Base-by-base conservation (phyloP, 306 rosid genomes). In the Cercis canadensis region DNA sequence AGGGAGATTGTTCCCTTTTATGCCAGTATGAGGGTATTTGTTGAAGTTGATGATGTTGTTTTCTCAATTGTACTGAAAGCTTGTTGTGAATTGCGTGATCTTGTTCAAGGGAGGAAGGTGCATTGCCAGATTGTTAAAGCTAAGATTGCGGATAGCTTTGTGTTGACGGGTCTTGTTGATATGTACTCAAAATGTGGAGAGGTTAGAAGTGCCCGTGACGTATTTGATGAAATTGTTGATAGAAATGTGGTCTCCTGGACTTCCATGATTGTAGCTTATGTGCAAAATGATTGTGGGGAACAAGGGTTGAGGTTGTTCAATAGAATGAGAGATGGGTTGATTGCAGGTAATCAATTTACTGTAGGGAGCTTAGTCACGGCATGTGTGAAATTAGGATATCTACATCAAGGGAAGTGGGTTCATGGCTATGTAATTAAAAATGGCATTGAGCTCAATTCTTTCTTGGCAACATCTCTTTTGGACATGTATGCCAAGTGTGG, bases 371-470 rank as follows among this genome's bases (percentile, higher is more conserved):
- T 90, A 68, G 80, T 83, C 19, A 73, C 64, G 3, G 95, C 89
- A 1, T 85, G 95, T 62, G 55, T 89, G 7, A 85, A 71, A 43
- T 74, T 90, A 44, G 73, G 87, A 41, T 83, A 65, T 49, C 72
- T 88, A 51, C 95, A 88, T 77, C 97, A 90, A 44, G 95, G 95
- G 12, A 88, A 86, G 76, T 84, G 95, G 94, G 41, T 90, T 70
- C 92, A 90, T 61, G 90, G 93, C 9, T 81, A 66, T 77, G 72
- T 81, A 9, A 69, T 84, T 33, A 90, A 90, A 72, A 86, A 62
- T 52, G 92, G 87, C 19, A 57, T 74, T 75, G 73, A 55, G 33
- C 15, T 55, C 11, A 75, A 57, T 59, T 41, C 64, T 32, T 62
- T 83, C 43, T 62, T 83, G 72, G 74, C 50, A 45, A 66, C 76